Evolutionary conservation across 768 basidiomycete species (phyloP).

Genomic region (Boletus edulis): DNA sequence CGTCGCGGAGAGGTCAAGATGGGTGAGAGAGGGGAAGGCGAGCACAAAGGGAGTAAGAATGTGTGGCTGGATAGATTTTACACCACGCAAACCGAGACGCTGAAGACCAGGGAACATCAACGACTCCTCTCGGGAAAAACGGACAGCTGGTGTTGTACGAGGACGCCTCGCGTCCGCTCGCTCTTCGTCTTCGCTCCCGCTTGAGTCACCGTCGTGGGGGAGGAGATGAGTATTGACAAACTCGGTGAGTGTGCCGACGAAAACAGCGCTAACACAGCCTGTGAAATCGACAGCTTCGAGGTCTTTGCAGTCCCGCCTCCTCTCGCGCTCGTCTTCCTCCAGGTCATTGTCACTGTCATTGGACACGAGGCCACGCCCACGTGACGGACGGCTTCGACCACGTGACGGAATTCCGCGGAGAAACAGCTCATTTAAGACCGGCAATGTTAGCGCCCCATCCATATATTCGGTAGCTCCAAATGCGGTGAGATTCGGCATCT

Average conservation of each 20-base stretch:
- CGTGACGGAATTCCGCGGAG: constrained; percentile 77
- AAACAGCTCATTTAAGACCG: constrained; percentile 87
- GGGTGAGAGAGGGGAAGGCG: constrained; percentile 82
- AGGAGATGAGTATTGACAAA: constrained; percentile 71
- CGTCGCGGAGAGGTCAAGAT: constrained; percentile 92
- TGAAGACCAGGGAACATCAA: constrained; percentile 65
- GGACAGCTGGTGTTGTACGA: constrained; percentile 34
- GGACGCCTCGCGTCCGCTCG: constrained; percentile 30
- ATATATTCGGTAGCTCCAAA: constrained; percentile 99
- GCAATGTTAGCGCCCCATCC: constrained; percentile 85
- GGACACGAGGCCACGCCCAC: constrained; percentile 53
- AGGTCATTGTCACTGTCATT: constrained; percentile 58
- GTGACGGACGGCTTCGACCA: constrained; percentile 63
- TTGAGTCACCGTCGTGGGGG: constrained; percentile 39
- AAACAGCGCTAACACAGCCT: constrained; percentile 90
- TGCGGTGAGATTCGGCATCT: constrained; percentile 79
- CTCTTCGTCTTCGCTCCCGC: constrained; percentile 42
- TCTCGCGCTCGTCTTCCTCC: constrained; percentile 77
- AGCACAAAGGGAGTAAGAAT: constrained; percentile 71
- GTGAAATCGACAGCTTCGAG: constrained; percentile 91
- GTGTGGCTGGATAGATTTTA: constrained; percentile 70
- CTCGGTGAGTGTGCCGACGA: constrained; percentile 80
- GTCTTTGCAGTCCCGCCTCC: constrained; percentile 69
- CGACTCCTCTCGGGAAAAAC: constrained; percentile 44
- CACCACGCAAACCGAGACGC: constrained; percentile 79